Evolutionary conservation across 1,139 yeast genomes (phyloP).

Genomic region (Chernovozyma sophiae-reginae): DNA sequence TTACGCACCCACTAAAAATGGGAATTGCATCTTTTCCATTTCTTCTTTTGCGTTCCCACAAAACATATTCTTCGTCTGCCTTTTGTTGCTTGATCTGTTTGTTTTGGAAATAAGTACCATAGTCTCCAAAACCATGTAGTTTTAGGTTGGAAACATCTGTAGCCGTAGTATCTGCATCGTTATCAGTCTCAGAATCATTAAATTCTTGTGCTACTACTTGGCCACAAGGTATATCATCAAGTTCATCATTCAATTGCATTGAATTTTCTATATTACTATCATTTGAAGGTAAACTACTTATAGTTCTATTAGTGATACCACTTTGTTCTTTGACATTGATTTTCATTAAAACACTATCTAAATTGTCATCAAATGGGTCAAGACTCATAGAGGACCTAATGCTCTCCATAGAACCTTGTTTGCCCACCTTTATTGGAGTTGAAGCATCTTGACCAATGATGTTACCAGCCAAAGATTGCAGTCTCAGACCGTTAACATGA

Average conservation of each 20-base stretch:
- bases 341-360: conserved; percentile 22
- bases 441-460: background rate
- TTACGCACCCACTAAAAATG: conserved; percentile 58
- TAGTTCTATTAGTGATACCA: background rate
- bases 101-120: conserved; percentile 60
- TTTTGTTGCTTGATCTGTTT: conserved; percentile 66
- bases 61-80: conserved; percentile 52
- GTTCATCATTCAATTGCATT: background rate
- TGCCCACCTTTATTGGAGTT: background rate
- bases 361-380: conserved; percentile 41
- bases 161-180: background rate
- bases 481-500: too few relatives aligned
- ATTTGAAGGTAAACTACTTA: background rate
- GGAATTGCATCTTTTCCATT: conserved; percentile 18
- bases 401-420: background rate
- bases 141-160: conserved; percentile 21
- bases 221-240: background rate
- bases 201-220: background rate
- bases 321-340: background rate
- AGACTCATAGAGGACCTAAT: conserved; percentile 9
- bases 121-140: conserved; percentile 62
- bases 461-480: too few relatives aligned
- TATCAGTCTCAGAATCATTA: background rate
- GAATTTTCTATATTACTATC: background rate
- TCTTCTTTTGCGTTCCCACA: conserved; percentile 45